Base-by-base conservation (phyloP, 768 basidiomycete species). In the Pisolithus microcarpus region DNA sequence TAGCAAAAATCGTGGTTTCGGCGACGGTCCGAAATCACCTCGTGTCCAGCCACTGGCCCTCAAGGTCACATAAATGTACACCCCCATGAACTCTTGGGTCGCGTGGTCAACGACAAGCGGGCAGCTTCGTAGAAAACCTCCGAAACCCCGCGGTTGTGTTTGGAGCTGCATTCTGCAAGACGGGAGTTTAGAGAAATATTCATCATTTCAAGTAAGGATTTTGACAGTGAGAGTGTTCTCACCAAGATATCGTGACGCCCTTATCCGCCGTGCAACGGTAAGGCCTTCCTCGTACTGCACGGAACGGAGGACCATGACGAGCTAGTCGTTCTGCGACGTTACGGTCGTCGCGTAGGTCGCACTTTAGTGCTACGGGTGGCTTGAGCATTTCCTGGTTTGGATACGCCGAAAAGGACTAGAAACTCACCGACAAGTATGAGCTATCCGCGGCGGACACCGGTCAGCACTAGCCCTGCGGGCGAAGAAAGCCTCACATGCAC, bases 51-150 rank as follows among this genome's bases (percentile, higher is more conserved):
- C 1, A 11, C 26, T 10, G 11, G 15, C 15, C 23, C 43, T 26
- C 15, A 2, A 21, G 19, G 52, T 79, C 73, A 87, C 79, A 82
- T 78, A 55, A 86, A 66, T 49, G 79, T 63, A 64, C 86, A 89
- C 24, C 68, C 64, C 39, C 76, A 76, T 31, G 83, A 65, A 7
- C 84, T 82, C 65, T 82, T 87, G n/a, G 84, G 69, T 40, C 85
- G 77, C 21, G 85, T 85, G 55, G 78, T 81, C 51, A 93, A 68
- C 24, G 90, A 88, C 10, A 91, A 89, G 2, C 90, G 81, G 0
- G 90, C 91, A 5, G 89, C 88, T 65, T 97, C 95, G 57, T 88
- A 80, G 61, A 98, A 93, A 8, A 94, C 92, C 64, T 98, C 94
- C 26, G 81, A 76, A 10, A 98, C 93, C 4, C 95, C 95, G 44